Evolutionary conservation across 495 filamentous ascomycete species (phyloP).

Genomic region (Geoglossum glabrum): DNA sequence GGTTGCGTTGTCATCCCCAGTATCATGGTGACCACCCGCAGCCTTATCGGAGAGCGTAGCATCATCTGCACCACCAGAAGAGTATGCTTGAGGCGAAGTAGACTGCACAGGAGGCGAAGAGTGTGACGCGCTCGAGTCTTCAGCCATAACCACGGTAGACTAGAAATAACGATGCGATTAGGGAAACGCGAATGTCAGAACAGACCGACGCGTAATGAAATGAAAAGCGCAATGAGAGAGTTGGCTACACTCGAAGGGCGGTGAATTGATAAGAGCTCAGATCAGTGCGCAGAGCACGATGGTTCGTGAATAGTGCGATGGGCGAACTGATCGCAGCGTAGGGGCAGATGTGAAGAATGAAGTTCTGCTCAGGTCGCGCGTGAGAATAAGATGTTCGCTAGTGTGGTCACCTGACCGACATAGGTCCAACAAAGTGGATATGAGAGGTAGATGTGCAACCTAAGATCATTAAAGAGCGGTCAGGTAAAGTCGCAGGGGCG

Average conservation of each 20-base stretch:
- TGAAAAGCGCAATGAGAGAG: not conserved
- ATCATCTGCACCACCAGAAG: conserved; percentile 1
- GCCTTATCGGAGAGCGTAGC: not conserved
- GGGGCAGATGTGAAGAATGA: not conserved
- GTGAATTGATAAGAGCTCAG: not conserved
- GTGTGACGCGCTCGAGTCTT: not conserved
- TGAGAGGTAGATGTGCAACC: not conserved
- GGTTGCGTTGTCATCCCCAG: not conserved
- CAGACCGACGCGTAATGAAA: not conserved
- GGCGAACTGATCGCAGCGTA: not conserved
- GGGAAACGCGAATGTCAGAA: not conserved
- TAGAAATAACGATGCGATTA: not conserved
- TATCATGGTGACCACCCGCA: not conserved
- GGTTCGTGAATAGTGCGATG: not conserved
- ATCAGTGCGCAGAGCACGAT: not conserved
- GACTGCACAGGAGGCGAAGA: not conserved
- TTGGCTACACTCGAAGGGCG: not conserved
- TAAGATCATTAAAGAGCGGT: not conserved
- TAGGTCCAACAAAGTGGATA: not conserved
- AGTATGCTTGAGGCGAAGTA: not conserved
- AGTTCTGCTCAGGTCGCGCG: not conserved
- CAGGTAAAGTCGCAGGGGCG: not conserved
- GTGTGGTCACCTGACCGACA: not conserved
- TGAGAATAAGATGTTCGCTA: not conserved
- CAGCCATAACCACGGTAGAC: not conserved